These are phyloP conservation scores for Prunus mira DNA, from an alignment of 306 rosid genomes.

Conservation along the genomic window DNA sequence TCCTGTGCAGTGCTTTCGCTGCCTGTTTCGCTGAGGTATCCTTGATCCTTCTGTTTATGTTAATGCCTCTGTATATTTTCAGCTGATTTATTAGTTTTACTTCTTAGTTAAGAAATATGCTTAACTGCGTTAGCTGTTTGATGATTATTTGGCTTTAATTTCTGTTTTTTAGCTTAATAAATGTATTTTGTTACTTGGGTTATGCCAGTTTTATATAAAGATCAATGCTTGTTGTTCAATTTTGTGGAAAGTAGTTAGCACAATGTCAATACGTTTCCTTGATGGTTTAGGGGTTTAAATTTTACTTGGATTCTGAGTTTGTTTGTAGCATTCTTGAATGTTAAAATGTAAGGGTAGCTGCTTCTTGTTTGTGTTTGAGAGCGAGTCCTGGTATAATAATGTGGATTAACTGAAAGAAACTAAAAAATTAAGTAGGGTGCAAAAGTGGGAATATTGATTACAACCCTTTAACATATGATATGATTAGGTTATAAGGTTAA, in stretches of 20 bases:
- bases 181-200: conserved; percentile 6
- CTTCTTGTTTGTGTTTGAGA: background rate
- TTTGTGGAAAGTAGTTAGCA: background rate
- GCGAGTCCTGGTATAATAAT: background rate
- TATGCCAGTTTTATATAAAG: background rate
- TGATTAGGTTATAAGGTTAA: background rate
- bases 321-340: background rate
- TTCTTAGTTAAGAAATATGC: background rate
- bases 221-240: background rate
- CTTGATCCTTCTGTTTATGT: background rate
- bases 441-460: background rate
- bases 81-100: background rate
- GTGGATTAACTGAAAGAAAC: background rate
- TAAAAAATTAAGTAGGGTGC: background rate
- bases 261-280: background rate
- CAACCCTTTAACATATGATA: background rate
- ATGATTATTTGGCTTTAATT: background rate
- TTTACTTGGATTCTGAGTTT: background rate
- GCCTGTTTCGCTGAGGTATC: conserved; percentile 93
- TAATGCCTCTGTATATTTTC: background rate
- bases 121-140: background rate
- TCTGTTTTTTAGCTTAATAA: background rate
- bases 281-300: background rate
- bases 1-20: conserved; percentile 91
- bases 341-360: background rate